phyloP scores from a whole-genome alignment of 225 moss, liverwort and hornwort species.

The Polytrichum commune region DNA sequence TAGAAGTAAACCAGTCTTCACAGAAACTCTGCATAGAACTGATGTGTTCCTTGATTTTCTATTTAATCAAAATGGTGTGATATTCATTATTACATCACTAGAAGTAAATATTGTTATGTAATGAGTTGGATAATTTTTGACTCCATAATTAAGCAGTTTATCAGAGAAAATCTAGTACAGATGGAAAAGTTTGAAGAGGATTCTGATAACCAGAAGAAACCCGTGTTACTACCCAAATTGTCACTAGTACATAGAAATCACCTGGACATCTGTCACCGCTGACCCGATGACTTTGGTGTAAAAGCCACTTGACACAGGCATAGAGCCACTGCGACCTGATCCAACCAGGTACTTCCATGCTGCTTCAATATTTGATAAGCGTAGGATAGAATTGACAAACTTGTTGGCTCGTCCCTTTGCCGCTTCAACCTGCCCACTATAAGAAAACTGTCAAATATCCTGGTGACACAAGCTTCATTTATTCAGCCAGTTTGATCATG shows the following conservation, averaged over 20 bases:
- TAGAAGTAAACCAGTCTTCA: too few species aligned
- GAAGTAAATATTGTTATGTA: too few species aligned
- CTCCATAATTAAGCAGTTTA: too few species aligned
- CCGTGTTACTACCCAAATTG: too few species aligned
- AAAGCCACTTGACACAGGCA: slow-evolving; percentile 58
- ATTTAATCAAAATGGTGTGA: too few species aligned
- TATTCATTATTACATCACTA: too few species aligned
- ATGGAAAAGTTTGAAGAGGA: too few species aligned
- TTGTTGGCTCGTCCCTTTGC: slow-evolving; percentile 76
- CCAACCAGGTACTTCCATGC: slow-evolving; percentile 72
- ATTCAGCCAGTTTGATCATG: not conserved
- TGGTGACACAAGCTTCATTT: not conserved
- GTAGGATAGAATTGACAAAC: slow-evolving; percentile 72
- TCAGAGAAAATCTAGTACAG: too few species aligned
- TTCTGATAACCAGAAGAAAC: too few species aligned
- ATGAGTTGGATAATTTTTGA: too few species aligned
- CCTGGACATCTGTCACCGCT: slow-evolving; percentile 46
- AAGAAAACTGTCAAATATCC: slow-evolving; percentile 7
- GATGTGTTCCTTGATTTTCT: too few species aligned
- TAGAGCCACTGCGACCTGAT: slow-evolving; percentile 34
- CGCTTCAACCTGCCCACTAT: slow-evolving; percentile 59
- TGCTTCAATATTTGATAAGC: slow-evolving; percentile 83
- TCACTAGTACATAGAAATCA: slow-evolving; percentile 4
- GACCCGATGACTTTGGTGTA: slow-evolving; percentile 68
- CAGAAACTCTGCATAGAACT: too few species aligned